Evolutionary conservation across 148 eudicot species (phyloP), one percentile per base, ranked within the genome.

Genomic region (Silene latifolia): DNA sequence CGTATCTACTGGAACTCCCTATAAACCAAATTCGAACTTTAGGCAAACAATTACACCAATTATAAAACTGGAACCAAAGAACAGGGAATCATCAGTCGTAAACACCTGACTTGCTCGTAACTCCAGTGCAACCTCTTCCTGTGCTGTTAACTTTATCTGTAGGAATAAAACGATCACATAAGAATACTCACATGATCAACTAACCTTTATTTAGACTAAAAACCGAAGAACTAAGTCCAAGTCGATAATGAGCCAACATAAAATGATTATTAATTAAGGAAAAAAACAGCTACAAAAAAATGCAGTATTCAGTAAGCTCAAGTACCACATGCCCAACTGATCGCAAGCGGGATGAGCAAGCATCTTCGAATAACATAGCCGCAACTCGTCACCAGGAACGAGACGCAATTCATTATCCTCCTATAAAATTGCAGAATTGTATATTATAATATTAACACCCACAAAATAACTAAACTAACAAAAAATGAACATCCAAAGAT

Each of bases 81-180:
- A 53, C n/a, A 74, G n/a, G 8, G 56, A 74, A 53, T 20, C 51
- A 2, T 44, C 60, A 23, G 56, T n/a, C 53, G 39, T 23, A 62
- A 46, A 69, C 74, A 95, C 99, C 99, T 95, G 99, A 80, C 94
- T 92, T 24, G 94, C 94, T 65, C 97, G 92, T 60, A 95, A 91
- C 81, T 95, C 99, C 76, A 95, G 98, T 29, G 99, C 98, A 76
- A 95, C 99, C 89, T n/a, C n/a, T n/a, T n/a, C n/a, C n/a, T n/a
- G n/a, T n/a, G n/a, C n/a, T n/a, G n/a, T n/a, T n/a, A n/a, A n/a
- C n/a, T n/a, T n/a, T n/a, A n/a, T n/a, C n/a, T n/a, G n/a, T n/a
- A n/a, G n/a, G n/a, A n/a, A n/a, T n/a, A n/a, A n/a, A n/a, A n/a
- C n/a, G n/a, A n/a, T n/a, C n/a, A n/a, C n/a, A n/a, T n/a, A n/a